Evolutionary conservation across 345 rosid genomes (phyloP).

Genomic region (Bretschneidera sinensis): DNA sequence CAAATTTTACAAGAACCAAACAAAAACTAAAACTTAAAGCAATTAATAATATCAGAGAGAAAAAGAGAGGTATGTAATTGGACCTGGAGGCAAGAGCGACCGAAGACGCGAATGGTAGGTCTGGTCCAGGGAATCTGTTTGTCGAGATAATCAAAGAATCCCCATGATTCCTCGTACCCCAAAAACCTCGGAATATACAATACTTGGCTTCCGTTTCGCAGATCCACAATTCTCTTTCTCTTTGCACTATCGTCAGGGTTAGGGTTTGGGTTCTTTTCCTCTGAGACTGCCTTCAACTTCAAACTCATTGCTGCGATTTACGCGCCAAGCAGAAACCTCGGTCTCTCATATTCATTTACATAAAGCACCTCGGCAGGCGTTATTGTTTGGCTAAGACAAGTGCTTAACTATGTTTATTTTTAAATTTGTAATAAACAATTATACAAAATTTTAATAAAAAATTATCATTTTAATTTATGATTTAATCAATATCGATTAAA

Average conservation of each 20-base stretch:
- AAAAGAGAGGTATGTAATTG: background rate
- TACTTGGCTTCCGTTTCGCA: conserved; percentile 65
- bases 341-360: too few species aligned
- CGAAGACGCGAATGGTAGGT: conserved; percentile 71
- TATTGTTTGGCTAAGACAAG: too few species aligned
- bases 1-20: background rate
- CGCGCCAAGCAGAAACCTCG: background rate
- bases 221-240: conserved; percentile 37
- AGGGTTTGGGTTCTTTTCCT: background rate
- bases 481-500: too few species aligned
- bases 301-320: conserved; percentile 24
- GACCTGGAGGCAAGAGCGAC: conserved; percentile 74
- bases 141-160: conserved; percentile 65
- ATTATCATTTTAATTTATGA: too few species aligned
- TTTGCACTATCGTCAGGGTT: conserved; percentile 3
- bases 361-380: too few species aligned
- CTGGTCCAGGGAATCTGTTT: conserved; percentile 77
- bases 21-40: background rate
- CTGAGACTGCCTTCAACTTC: conserved; percentile 16
- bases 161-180: conserved; percentile 50
- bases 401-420: too few species aligned
- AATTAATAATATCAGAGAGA: background rate
- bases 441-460: too few species aligned
- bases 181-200: conserved; percentile 52
- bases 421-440: too few species aligned